These are phyloP conservation scores for Cutaneotrichosporon mucoides DNA, from an alignment of 1,284 basidiomycete species.

Conservation along the genomic window DNA sequence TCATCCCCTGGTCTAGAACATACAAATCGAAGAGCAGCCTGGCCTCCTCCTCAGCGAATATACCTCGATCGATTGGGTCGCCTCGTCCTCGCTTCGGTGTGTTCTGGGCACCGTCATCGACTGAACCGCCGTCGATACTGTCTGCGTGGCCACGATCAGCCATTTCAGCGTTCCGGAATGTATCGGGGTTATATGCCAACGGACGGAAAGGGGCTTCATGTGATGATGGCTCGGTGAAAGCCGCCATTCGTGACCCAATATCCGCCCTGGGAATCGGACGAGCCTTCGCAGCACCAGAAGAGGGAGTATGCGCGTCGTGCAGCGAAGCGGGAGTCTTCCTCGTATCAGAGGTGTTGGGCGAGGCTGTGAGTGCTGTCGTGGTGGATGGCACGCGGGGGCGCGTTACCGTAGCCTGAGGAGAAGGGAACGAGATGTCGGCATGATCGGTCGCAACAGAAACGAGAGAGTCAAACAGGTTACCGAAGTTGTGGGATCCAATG, in stretches of 20 bases:
- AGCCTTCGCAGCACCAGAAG: constrained; percentile 9
- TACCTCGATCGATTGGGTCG: constrained; percentile 22
- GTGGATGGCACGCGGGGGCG: too few species aligned
- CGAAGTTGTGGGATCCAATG: too few species aligned
- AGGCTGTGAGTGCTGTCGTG: too few species aligned
- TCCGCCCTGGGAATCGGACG: constrained; percentile 19
- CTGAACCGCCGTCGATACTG: constrained; percentile 3
- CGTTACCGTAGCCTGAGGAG: too few species aligned
- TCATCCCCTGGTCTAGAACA: constrained; percentile 1
- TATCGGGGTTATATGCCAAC: constrained; percentile 23
- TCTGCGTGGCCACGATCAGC: too few species aligned
- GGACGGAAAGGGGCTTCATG: constrained; percentile 23
- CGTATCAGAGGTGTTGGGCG: too few species aligned
- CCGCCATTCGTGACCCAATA: constrained; percentile 18
- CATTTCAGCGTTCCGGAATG: constrained; percentile 19
- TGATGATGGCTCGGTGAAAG: constrained; percentile 22
- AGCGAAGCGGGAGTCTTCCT: not conserved
- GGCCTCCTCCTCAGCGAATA: constrained; percentile 16
- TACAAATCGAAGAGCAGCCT: constrained; percentile 21
- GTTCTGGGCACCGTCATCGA: not conserved
- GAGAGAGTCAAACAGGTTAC: too few species aligned
- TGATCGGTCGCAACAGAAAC: too few species aligned
- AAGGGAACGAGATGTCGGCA: too few species aligned
- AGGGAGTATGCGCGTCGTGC: not conserved
- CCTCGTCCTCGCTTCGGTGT: constrained; percentile 18